Evolutionary conservation across 805 yeast species (phyloP).

Genomic region (Ogataea paradorogensis): DNA sequence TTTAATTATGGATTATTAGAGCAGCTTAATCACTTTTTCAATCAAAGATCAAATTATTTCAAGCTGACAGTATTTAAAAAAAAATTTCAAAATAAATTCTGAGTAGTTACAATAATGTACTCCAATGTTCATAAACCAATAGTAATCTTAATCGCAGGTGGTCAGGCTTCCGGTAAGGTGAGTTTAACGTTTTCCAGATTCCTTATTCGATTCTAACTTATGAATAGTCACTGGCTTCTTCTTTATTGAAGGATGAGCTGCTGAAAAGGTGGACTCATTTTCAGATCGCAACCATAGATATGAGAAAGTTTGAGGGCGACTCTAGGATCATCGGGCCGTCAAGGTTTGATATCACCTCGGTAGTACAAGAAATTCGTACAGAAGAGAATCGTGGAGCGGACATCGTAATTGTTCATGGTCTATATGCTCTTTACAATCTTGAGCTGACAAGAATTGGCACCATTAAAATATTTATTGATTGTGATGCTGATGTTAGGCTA

Average conservation of each 20-base stretch:
- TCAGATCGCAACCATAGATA: conserved; percentile 23
- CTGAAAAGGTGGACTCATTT: conserved; percentile 19
- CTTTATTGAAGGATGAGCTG: conserved; percentile 22
- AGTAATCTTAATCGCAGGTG: conserved; percentile 33
- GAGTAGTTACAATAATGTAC: neutral
- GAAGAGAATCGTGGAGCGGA: conserved; percentile 19
- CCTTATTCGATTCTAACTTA: neutral
- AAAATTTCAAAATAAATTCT: neutral
- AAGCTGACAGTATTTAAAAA: neutral
- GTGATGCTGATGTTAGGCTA: conserved; percentile 81
- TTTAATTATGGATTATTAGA: neutral
- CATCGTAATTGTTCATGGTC: conserved; percentile 63
- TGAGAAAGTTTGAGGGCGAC: conserved; percentile 18
- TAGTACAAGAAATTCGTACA: conserved; percentile 14
- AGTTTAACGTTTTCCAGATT: conserved; percentile 4
- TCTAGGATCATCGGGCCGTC: conserved; percentile 34
- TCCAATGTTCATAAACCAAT: conserved; percentile 6
- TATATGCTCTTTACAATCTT: conserved; percentile 72
- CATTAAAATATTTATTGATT: conserved; percentile 71
- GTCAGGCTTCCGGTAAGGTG: conserved; percentile 37
- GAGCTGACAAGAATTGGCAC: conserved; percentile 53
- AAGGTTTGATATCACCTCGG: conserved; percentile 38
- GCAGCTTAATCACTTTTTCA: neutral
- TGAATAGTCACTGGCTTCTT: conserved; percentile 25
- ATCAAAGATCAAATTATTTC: neutral